Conservation (phyloP, 495 filamentous ascomycete species). For the Astrothelium subdiscretum region DNA sequence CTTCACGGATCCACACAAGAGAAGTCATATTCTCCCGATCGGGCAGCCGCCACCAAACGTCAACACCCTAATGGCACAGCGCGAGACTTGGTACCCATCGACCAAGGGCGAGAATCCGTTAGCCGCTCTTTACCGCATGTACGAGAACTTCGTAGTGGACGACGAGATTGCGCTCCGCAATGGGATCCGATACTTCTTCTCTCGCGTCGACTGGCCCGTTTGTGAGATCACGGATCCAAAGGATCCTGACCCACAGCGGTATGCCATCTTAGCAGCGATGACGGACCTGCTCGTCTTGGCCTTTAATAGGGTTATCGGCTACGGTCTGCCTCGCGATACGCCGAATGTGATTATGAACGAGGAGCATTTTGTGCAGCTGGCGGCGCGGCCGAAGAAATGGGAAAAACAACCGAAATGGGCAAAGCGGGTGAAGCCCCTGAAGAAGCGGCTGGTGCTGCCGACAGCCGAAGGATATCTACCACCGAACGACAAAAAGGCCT, state of each 20-base stretch:
- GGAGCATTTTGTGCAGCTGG: background rate
- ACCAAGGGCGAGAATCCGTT: background rate
- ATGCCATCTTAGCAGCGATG: background rate
- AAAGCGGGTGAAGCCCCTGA: background rate
- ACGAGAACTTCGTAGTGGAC: background rate
- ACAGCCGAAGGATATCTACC: background rate
- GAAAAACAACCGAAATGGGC: background rate
- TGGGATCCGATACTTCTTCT: background rate
- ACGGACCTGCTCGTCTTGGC: background rate
- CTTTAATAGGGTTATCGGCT: background rate
- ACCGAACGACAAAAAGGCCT: background rate
- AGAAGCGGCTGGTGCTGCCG: background rate
- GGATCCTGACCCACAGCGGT: background rate
- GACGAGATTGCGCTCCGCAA: background rate
- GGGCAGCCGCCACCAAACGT: background rate
- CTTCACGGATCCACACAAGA: background rate
- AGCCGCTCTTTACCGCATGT: background rate
- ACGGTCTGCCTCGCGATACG: background rate
- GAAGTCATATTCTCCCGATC: background rate
- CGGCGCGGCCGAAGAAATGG: background rate
- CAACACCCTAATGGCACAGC: background rate
- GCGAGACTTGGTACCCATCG: background rate
- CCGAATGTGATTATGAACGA: background rate
- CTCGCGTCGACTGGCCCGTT: background rate
- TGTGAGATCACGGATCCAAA: background rate